Base-by-base conservation (phyloP, 495 filamentous ascomycete genomes). In the Recurvomyces mirabilis region DNA sequence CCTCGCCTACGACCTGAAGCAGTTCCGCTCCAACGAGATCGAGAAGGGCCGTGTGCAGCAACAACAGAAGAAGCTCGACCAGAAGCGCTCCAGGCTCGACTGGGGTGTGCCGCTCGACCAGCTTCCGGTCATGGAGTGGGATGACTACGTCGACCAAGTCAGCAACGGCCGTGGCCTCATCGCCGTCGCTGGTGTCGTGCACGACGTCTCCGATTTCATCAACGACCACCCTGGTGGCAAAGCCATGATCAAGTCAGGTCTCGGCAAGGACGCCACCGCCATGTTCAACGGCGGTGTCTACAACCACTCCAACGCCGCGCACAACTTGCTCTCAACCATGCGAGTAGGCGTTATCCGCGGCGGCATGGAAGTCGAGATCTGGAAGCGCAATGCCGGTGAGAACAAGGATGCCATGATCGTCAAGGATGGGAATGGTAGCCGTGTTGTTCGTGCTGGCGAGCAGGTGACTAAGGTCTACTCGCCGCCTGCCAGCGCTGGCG, bases 251-350 rank as follows among this genome's bases (percentile, higher is more conserved):
- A 78, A 67, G 48, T 87, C 83, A 17, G 88, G 82, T 35, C 77
- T 98, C 33, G 91, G 91, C 67, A 98, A 98, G 73, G 91, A 98
- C 56, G 91, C 91, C 42, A 95, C 91, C 11, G 87, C 88, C 58
- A 93, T 94, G 71, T 98, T 98, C 79, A 98, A 98, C 72, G 91
- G 91, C 51, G 91, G 91, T 68, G 82, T 98, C 46, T 98, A 98
- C 71, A 82, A 86, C 62, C 91, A 98, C 73, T 88, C 82, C 56
- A 98, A 98, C 67, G 91, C 84, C 42, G 91, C 91, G 38, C 91
- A 98, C 76, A 98, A 98, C 69, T 70, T 95, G 25, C 76, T 98
- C 37, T 89, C 84, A 13, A 95, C 87, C 54, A 94, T 95, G 86
- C 76, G 91, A 53, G 83, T 98, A 4, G 91, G 87, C 67, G 91